Percentiles rank a stretch among this genome's conserved stretches.
phyloP scores from a whole-genome alignment of 2,329 filamentous ascomycete genomes.

The Talaromyces sp. region DNA sequence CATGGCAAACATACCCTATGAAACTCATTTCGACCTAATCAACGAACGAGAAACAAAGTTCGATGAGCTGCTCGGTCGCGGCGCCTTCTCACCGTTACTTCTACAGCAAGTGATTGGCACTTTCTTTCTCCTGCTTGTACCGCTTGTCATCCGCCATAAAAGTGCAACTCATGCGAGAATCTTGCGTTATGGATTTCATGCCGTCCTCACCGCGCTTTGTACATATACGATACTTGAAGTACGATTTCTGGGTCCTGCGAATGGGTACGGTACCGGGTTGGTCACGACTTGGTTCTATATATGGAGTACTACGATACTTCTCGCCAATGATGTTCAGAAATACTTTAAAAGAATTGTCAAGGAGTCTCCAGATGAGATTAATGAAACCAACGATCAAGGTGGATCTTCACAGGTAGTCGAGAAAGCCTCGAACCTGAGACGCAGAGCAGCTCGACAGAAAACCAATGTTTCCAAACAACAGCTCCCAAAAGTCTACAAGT shows the following conservation, averaged over 20 bases:
- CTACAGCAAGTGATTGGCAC: conserved; percentile 37
- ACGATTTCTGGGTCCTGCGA: conserved; percentile 51
- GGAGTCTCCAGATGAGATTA: not conserved
- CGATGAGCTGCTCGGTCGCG: conserved; percentile 29
- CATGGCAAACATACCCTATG: conserved; percentile 31
- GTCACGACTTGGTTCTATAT: conserved; percentile 55
- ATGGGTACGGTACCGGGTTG: conserved; percentile 57
- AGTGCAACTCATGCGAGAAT: conserved; percentile 32
- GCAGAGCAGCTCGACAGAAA: not conserved
- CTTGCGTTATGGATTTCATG: conserved; percentile 49
- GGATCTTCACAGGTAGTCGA: not conserved
- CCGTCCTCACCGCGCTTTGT: conserved; percentile 44
- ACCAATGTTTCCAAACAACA: not conserved
- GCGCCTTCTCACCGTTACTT: conserved; percentile 35
- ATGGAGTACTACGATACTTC: conserved; percentile 53
- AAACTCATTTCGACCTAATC: conserved; percentile 32
- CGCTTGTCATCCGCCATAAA: conserved; percentile 53
- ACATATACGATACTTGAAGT: conserved; percentile 46
- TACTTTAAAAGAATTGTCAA: conserved; percentile 58
- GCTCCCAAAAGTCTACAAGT: conserved; percentile 41
- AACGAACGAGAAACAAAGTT: conserved; percentile 27
- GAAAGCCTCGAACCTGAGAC: not conserved
- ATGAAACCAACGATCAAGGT: not conserved
- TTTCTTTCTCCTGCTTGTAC: conserved; percentile 43
- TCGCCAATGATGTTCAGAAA: conserved; percentile 56